These are phyloP conservation scores for Cryptosporidium ryanae DNA, from an alignment of 169 alveolate genomes.

Conservation along the genomic window DNA sequence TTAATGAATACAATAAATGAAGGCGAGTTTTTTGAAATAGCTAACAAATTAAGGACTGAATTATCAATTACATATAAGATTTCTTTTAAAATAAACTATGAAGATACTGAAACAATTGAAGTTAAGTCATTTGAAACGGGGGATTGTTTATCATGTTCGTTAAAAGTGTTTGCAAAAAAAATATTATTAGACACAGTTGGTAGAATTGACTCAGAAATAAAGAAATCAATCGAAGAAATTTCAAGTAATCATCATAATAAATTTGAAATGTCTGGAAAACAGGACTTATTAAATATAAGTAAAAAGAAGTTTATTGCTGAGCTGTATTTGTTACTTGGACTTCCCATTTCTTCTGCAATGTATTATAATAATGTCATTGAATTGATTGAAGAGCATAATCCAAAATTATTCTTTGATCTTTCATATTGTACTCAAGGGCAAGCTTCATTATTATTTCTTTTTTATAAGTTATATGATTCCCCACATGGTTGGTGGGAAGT, in stretches of 20 bases:
- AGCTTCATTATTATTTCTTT: conserved; percentile 10
- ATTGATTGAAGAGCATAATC: conserved; percentile 8
- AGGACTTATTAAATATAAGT: not conserved
- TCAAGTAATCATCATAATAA: not conserved
- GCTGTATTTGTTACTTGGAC: conserved; percentile 23
- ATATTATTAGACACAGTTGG: not conserved
- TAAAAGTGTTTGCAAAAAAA: conserved; percentile 12
- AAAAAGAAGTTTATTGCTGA: conserved; percentile 6
- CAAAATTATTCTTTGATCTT: conserved; percentile 4
- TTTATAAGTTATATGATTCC: conserved; percentile 4
- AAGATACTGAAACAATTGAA: too few relatives aligned
- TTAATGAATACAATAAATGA: too few relatives aligned
- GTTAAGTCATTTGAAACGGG: too few relatives aligned
- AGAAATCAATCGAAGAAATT: not conserved
- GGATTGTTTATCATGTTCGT: too few relatives aligned
- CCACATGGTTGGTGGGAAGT: conserved; percentile 67
- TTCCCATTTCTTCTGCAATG: conserved; percentile 30
- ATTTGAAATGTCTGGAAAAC: not conserved
- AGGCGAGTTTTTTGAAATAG: too few relatives aligned
- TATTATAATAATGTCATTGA: conserved; percentile 32
- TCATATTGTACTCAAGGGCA: conserved; percentile 52
- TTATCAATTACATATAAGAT: too few relatives aligned
- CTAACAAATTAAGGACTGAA: too few relatives aligned
- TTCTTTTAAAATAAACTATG: too few relatives aligned
- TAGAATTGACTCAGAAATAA: conserved; percentile 3